phyloP scores from a whole-genome alignment of 768 basidiomycete species.

The Lactifluus subvellereus region DNA sequence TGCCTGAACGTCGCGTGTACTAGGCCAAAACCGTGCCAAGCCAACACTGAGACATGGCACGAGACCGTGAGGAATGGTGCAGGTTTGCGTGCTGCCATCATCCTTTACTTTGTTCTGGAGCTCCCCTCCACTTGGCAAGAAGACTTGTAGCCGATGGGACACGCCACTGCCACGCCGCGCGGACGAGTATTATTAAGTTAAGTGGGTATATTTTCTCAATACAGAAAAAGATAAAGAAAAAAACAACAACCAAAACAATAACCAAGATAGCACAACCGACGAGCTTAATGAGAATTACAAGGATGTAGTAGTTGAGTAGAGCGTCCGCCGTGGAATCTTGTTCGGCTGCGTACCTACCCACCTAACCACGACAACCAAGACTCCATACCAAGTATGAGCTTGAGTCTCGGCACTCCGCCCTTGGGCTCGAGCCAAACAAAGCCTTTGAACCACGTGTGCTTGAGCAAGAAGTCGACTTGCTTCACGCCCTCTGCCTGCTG shows the following conservation, averaged over 20 bases:
- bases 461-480: conserved; percentile 23
- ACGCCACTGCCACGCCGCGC: too few relatives aligned
- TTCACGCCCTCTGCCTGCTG: conserved; percentile 23
- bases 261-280: too few relatives aligned
- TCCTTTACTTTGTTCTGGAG: not conserved
- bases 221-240: not conserved
- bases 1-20: not conserved
- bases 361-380: not conserved
- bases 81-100: not conserved
- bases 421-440: conserved; percentile 21
- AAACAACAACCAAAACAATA: too few relatives aligned
- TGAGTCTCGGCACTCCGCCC: conserved; percentile 20
- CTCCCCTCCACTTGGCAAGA: too few relatives aligned
- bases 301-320: too few relatives aligned
- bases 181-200: too few relatives aligned
- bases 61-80: not conserved
- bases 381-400: conserved; percentile 14
- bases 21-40: not conserved
- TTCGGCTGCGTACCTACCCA: too few relatives aligned
- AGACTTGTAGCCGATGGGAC: not conserved
- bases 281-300: too few relatives aligned
- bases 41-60: not conserved
- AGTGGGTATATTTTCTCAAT: too few relatives aligned
- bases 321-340: too few relatives aligned
- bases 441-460: conserved; percentile 21